Percentiles rank a stretch among this genome's conserved stretches.
phyloP scores from a whole-genome alignment of 345 rosid species.

The Rhizophora apiculata region DNA sequence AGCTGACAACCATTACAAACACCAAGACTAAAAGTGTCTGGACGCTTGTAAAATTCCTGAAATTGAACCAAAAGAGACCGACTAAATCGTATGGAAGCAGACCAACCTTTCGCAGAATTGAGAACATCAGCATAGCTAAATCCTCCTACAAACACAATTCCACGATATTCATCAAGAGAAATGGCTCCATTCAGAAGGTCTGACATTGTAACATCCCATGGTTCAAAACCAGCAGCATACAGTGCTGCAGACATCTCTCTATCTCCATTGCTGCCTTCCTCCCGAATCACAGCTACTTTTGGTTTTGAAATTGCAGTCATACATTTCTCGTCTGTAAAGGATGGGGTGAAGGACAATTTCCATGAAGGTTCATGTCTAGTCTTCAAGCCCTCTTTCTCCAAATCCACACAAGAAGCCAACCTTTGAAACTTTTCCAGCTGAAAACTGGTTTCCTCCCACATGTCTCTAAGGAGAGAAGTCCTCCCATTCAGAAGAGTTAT shows the following conservation, averaged over 20 bases:
- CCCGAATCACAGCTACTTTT: conserved; percentile 85
- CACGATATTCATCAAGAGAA: conserved; percentile 65
- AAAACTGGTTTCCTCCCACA: conserved; percentile 96
- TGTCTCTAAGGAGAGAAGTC: conserved; percentile 66
- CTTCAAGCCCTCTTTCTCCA: conserved; percentile 85
- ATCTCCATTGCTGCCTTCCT: conserved; percentile 98
- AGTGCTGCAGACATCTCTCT: conserved; percentile 95
- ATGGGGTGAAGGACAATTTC: conserved; percentile 69
- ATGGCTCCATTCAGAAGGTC: conserved; percentile 67
- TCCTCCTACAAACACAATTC: conserved; percentile 90
- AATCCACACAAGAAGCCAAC: conserved; percentile 71
- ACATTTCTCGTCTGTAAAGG: conserved; percentile 56
- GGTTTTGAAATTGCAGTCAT: conserved; percentile 59
- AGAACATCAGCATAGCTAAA: conserved; percentile 95
- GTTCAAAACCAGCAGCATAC: conserved; percentile 86
- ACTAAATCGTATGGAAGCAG: conserved; percentile 86
- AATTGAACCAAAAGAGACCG: conserved; percentile 69
- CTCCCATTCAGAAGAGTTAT: conserved; percentile 50
- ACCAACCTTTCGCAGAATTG: conserved; percentile 98
- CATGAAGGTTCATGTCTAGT: conserved; percentile 67
- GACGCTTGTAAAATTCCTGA: conserved; percentile 80
- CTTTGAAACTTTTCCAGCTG: conserved; percentile 77
- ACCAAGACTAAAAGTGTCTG: conserved; percentile 88
- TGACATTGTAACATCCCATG: conserved; percentile 93
- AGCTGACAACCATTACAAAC: conserved; percentile 95